Conservation (phyloP, 257 asterid genomes). For the Ilex asprella region DNA sequence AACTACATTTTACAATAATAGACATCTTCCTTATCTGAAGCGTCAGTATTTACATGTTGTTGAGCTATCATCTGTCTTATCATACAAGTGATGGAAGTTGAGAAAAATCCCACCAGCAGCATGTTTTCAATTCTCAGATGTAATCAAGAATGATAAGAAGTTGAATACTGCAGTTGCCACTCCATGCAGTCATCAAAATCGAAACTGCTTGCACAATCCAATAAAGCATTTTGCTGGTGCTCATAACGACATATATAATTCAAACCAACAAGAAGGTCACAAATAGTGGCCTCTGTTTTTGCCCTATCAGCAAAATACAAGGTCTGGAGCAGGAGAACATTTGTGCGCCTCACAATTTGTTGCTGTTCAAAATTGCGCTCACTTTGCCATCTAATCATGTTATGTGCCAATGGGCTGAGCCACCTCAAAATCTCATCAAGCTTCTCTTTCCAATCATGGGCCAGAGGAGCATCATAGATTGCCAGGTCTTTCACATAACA, state of each 20-base stretch:
- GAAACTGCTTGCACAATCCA: conserved; percentile 90
- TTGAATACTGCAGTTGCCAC: conserved; percentile 44
- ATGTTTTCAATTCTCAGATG: conserved; percentile 1
- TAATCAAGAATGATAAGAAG: conserved; percentile 39
- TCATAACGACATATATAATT: conserved; percentile 86
- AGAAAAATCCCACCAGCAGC: too few species aligned
- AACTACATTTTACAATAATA: conserved; percentile 10
- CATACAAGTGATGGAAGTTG: conserved; percentile 10
- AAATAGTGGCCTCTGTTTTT: conserved; percentile 66
- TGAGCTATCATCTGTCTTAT: conserved; percentile 16
- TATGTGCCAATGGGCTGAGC: conserved; percentile 83
- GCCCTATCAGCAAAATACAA: conserved; percentile 70
- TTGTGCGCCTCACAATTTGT: conserved; percentile 64
- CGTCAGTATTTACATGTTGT: conserved; percentile 31
- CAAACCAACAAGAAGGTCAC: conserved; percentile 74
- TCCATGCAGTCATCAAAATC: conserved; percentile 72
- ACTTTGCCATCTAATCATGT: conserved; percentile 92
- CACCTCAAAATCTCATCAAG: conserved; percentile 51
- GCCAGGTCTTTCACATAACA: conserved; percentile 54
- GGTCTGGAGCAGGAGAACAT: conserved; percentile 80
- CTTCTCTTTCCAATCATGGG: conserved; percentile 79
- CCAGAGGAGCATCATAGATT: conserved; percentile 77
- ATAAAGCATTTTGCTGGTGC: conserved; percentile 78
- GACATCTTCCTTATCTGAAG: conserved; percentile 16
- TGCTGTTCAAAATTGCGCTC: conserved; percentile 88